Conservation (phyloP, 1,284 basidiomycete species). For the Heterobasidion occidentale region DNA sequence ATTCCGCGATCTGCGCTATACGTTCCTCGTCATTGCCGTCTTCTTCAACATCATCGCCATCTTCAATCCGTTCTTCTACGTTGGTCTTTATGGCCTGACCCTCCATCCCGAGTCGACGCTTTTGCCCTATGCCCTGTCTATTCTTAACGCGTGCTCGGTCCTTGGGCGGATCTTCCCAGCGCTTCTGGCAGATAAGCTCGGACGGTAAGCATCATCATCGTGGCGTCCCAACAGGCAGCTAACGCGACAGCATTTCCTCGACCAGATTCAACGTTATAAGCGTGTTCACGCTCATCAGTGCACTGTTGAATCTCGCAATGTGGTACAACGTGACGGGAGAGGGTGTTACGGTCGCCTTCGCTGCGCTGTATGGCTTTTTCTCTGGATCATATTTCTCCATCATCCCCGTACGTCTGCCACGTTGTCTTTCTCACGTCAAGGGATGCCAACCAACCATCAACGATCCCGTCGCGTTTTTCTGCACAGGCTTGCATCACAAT, state of each 20-base stretch:
- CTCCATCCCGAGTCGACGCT: neutral
- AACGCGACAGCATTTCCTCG: too few species aligned
- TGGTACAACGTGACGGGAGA: neutral
- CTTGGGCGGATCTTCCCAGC: neutral
- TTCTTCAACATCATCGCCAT: neutral
- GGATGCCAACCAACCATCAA: neutral
- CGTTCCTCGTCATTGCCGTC: neutral
- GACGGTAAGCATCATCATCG: neutral
- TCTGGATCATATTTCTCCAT: neutral
- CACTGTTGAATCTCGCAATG: neutral
- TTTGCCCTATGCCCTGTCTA: neutral
- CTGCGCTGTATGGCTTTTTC: neutral
- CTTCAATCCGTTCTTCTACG: conserved; percentile 1
- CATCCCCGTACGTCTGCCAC: neutral
- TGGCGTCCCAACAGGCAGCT: neutral
- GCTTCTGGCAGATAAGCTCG: neutral
- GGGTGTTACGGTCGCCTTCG: neutral
- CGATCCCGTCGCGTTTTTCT: neutral
- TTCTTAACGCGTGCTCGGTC: neutral
- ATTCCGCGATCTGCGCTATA: neutral
- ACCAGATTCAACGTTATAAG: neutral
- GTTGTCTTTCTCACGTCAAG: neutral
- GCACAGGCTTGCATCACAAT: conserved; percentile 14
- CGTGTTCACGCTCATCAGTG: neutral
- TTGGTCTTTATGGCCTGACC: neutral